These are phyloP conservation scores for Beauveria rudraprayagi DNA, from an alignment of 2,329 filamentous ascomycete species.

Conservation along the genomic window DNA sequence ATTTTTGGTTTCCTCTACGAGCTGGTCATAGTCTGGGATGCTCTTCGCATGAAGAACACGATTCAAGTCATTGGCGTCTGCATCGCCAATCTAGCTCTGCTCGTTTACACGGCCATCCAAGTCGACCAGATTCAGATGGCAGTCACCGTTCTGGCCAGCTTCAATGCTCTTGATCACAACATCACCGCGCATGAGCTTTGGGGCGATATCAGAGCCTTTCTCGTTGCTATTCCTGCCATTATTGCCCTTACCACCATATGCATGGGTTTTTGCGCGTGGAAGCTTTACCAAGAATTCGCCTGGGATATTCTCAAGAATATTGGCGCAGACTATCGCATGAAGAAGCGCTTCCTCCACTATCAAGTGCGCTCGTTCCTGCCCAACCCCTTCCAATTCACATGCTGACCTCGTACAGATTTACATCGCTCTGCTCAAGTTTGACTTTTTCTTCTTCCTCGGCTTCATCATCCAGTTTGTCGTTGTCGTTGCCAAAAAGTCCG, in stretches of 20 bases:
- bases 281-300: conserved; percentile 95
- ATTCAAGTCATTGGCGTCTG: conserved; percentile 97
- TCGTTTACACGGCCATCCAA: conserved; percentile 90
- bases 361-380: conserved; percentile 52
- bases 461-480: conserved; percentile 98
- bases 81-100: conserved; percentile 80
- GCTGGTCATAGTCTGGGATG: conserved; percentile 84
- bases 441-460: conserved; percentile 99
- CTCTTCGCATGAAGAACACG: conserved; percentile 88
- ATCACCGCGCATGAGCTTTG: conserved; percentile 46
- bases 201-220: conserved; percentile 60
- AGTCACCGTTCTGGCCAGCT: conserved; percentile 43
- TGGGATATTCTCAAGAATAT: conserved; percentile 99
- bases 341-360: conserved; percentile 90
- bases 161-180: conserved; percentile 35
- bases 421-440: conserved; percentile 94
- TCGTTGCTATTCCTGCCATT: conserved; percentile 79
- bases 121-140: conserved; percentile 82
- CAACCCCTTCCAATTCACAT: background rate
- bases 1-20: conserved; percentile 97
- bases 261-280: conserved; percentile 78
- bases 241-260: conserved; percentile 67
- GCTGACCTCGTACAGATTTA: conserved; percentile 61
- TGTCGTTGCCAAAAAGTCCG: conserved; percentile 63
- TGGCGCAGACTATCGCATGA: conserved; percentile 92